Conservation (phyloP, 331 rosid genomes). For the Prunus yedoensis region DNA sequence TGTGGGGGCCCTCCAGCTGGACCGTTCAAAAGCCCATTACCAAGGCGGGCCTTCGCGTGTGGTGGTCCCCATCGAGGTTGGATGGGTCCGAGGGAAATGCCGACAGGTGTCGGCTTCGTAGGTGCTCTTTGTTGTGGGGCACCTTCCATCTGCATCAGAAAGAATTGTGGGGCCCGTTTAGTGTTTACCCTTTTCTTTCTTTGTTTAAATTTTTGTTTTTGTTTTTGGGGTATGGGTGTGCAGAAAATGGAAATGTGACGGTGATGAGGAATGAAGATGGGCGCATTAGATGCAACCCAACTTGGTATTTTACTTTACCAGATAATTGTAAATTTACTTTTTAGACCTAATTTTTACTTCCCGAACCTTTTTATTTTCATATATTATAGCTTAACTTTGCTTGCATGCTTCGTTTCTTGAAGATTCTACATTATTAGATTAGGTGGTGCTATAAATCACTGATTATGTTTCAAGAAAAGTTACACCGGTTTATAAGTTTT, state of each 20-base stretch:
- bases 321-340: background rate
- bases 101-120: background rate
- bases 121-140: background rate
- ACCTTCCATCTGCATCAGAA: no score
- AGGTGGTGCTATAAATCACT: no score
- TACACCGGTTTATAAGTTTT: no score
- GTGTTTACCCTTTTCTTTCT: background rate
- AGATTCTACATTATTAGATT: no score
- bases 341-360: background rate
- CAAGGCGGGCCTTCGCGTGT: constrained; percentile 31
- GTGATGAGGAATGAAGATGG: background rate
- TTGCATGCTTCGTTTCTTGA: no score
- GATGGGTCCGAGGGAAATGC: constrained; percentile 20
- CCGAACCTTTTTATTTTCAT: background rate
- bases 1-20: constrained; percentile 34
- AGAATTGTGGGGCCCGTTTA: background rate
- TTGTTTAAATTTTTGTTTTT: background rate
- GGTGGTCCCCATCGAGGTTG: constrained; percentile 35
- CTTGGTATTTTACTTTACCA: background rate
- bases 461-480: no score
- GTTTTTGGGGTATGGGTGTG: background rate
- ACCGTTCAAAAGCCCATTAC: constrained; percentile 25
- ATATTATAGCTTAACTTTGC: no score
- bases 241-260: constrained; percentile 7
- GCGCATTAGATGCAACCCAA: background rate